A percentile compares a stretch with the other conserved stretches of the same genome.
phyloP scores from a whole-genome alignment of 2,329 filamentous ascomycete genomes.

The Epichloe scottii region DNA sequence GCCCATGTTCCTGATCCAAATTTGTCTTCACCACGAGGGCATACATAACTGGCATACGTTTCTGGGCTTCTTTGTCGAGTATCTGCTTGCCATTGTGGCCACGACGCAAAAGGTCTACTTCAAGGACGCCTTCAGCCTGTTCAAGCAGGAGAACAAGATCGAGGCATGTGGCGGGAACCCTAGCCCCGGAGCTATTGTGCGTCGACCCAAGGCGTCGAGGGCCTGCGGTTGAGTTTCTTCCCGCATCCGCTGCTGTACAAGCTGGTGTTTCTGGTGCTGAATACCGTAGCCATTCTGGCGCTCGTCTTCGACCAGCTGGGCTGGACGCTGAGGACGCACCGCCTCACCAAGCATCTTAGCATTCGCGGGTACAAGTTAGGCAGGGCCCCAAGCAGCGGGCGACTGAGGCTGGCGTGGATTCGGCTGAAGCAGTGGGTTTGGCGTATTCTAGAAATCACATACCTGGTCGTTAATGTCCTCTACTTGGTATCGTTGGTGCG shows the following conservation, averaged over 20 bases:
- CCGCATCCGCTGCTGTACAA: conserved; percentile 26
- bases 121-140: conserved; percentile 21
- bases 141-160: conserved; percentile 20
- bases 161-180: conserved; percentile 23
- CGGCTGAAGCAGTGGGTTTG: conserved; percentile 20
- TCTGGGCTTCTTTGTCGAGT: conserved; percentile 26
- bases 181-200: conserved; percentile 27
- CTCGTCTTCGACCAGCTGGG: conserved; percentile 22
- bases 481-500: conserved; percentile 24
- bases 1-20: conserved; percentile 25
- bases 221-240: conserved; percentile 23
- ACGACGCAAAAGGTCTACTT: conserved; percentile 24
- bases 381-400: conserved; percentile 16
- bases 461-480: conserved; percentile 25
- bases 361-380: conserved; percentile 21
- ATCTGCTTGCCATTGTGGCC: conserved; percentile 25
- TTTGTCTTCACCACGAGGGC: conserved; percentile 26
- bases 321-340: conserved; percentile 25
- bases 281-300: conserved; percentile 23
- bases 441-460: conserved; percentile 22
- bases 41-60: conserved; percentile 29
- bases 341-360: conserved; percentile 17
- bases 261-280: conserved; percentile 23
- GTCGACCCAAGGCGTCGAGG: conserved; percentile 20
- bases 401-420: conserved; percentile 16